A percentile compares a stretch with the other conserved stretches of the same genome.
These are phyloP conservation scores for Dendryphion nanum DNA, from an alignment of 2,329 filamentous ascomycete species.

Conservation along the genomic window DNA sequence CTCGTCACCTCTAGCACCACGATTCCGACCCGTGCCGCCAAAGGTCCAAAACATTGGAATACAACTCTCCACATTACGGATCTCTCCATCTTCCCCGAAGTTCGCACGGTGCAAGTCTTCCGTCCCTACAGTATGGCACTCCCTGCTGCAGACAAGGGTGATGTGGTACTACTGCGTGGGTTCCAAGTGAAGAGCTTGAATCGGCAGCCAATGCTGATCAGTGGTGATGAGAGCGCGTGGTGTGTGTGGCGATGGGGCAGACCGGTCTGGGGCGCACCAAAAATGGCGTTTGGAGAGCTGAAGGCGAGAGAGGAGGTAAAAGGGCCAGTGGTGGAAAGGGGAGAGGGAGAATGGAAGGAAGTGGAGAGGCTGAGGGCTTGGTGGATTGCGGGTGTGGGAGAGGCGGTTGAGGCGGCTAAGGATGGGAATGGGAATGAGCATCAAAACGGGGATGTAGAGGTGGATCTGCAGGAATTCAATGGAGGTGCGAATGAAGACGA, in stretches of 20 bases:
- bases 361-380: slow-evolving; percentile 42
- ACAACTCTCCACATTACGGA: slow-evolving; percentile 45
- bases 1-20: slow-evolving; percentile 39
- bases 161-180: slow-evolving; percentile 44
- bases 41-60: slow-evolving; percentile 45
- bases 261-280: slow-evolving; percentile 25
- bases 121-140: slow-evolving; percentile 43
- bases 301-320: slow-evolving; percentile 43
- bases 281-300: slow-evolving; percentile 19
- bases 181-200: slow-evolving; percentile 45
- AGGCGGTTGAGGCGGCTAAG: slow-evolving; percentile 1
- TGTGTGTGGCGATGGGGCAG: slow-evolving; percentile 45
- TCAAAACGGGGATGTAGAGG: slow-evolving; percentile 6
- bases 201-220: slow-evolving; percentile 35
- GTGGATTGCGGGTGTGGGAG: slow-evolving; percentile 28
- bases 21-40: slow-evolving; percentile 36
- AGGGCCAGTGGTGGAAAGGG: slow-evolving; percentile 47
- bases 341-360: slow-evolving; percentile 44
- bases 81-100: slow-evolving; percentile 22
- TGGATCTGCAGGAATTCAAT: slow-evolving; percentile 2
- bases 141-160: slow-evolving; percentile 41
- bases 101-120: slow-evolving; percentile 42
- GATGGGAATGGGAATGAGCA: slow-evolving; percentile 14
- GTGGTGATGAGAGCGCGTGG: slow-evolving; percentile 46
- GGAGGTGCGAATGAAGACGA: slow-evolving; percentile 1